These are phyloP conservation scores for Leucoagaricus sp. DNA, from an alignment of 1,284 basidiomycete genomes.

Conservation along the genomic window DNA sequence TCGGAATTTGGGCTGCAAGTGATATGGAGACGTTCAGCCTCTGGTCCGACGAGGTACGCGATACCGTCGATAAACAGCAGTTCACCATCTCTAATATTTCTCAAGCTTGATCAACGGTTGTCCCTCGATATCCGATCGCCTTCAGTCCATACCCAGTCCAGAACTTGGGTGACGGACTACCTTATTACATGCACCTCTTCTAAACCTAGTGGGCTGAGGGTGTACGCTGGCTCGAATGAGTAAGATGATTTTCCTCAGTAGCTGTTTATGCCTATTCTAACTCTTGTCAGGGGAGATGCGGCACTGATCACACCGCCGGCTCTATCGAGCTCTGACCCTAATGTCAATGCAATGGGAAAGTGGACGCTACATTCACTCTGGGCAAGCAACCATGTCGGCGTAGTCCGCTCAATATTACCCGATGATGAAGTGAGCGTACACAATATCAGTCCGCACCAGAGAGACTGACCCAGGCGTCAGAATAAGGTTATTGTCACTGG, in stretches of 20 bases:
- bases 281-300: conserved; percentile 53
- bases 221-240: conserved; percentile 68
- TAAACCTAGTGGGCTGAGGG: conserved; percentile 29
- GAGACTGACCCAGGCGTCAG: conserved; percentile 24
- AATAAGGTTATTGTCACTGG: conserved; percentile 53
- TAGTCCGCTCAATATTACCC: conserved; percentile 59
- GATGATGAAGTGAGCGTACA: conserved; percentile 47
- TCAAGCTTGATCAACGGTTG: conserved; percentile 51
- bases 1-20: conserved; percentile 68
- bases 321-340: conserved; percentile 7
- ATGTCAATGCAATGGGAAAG: conserved; percentile 36
- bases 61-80: conserved; percentile 1
- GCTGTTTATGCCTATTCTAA: conserved; percentile 6
- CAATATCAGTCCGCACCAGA: too few relatives aligned
- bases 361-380: conserved; percentile 56
- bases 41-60: conserved; percentile 67
- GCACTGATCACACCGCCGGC: conserved; percentile 46
- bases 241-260: conserved; percentile 28
- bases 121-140: conserved; percentile 55
- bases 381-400: conserved; percentile 51
- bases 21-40: conserved; percentile 85
- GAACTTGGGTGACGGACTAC: conserved; percentile 66
- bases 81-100: neutral
- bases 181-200: conserved; percentile 45
- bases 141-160: conserved; percentile 44